Evolutionary conservation across 2,329 filamentous ascomycete genomes (phyloP).

Genomic region (Pyrenophora graminea): DNA sequence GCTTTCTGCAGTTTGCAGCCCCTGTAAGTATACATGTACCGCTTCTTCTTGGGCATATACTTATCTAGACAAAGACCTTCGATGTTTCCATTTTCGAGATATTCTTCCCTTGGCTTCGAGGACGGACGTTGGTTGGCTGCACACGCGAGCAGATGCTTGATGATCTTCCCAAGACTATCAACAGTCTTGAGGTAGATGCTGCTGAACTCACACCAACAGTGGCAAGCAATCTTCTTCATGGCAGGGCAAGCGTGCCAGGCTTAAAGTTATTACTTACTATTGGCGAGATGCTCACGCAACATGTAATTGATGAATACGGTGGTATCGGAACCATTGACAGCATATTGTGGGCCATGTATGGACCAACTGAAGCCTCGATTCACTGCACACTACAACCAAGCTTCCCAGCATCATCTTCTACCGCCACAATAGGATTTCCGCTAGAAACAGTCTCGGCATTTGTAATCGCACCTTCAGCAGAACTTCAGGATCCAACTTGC

Average conservation of each 20-base stretch:
- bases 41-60: not conserved
- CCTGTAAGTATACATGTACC: constrained; percentile 49
- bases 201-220: constrained; percentile 90
- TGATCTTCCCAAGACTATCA: constrained; percentile 72
- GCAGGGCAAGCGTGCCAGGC: constrained; percentile 67
- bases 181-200: constrained; percentile 71
- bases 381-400: constrained; percentile 78
- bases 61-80: constrained; percentile 62
- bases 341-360: constrained; percentile 91
- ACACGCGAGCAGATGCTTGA: constrained; percentile 71
- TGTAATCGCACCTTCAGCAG: constrained; percentile 58
- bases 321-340: constrained; percentile 57
- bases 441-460: constrained; percentile 82
- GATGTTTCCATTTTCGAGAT: constrained; percentile 95
- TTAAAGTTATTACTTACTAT: constrained; percentile 80
- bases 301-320: constrained; percentile 80
- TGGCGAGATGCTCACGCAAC: constrained; percentile 85
- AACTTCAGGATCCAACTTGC: constrained; percentile 22
- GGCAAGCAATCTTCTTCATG: constrained; percentile 73
- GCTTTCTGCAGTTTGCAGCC: constrained; percentile 89
- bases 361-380: constrained; percentile 88
- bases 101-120: constrained; percentile 81
- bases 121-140: constrained; percentile 73
- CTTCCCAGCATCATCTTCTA: constrained; percentile 61
- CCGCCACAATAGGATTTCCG: constrained; percentile 75